Conservation (phyloP, 23 red algal species). For the Chondrus crispus region DNA sequence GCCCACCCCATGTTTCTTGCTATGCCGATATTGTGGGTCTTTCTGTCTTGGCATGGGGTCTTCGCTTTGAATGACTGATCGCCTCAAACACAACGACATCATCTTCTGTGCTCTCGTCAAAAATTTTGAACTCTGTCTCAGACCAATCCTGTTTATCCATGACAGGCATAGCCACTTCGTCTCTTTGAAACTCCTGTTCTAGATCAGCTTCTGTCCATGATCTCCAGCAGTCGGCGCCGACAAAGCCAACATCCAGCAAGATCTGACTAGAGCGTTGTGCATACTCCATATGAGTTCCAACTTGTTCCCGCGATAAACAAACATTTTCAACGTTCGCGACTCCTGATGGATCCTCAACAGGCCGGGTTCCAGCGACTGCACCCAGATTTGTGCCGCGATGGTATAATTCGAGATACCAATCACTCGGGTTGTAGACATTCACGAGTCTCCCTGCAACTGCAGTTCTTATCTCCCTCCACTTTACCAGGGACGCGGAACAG, state of each 20-base stretch:
- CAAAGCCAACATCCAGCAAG: constrained; percentile 45
- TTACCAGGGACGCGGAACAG: constrained; percentile 14
- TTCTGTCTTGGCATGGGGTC: too few relatives aligned
- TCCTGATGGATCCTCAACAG: constrained; percentile 24
- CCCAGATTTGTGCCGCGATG: constrained; percentile 56
- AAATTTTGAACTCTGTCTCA: background rate
- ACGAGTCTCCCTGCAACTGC: constrained; percentile 53
- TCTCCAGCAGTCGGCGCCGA: background rate
- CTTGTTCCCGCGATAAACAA: constrained; percentile 17
- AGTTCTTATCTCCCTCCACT: constrained; percentile 40
- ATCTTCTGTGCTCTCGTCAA: background rate
- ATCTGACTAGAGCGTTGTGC: constrained; percentile 42
- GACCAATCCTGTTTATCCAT: background rate
- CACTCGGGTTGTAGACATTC: constrained; percentile 58
- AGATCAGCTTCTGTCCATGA: constrained; percentile 10
- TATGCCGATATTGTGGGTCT: too few relatives aligned
- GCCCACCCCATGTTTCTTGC: too few relatives aligned
- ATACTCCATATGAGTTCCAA: constrained; percentile 56
- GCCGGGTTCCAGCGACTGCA: constrained; percentile 38
- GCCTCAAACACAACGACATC: background rate
- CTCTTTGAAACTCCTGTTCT: background rate
- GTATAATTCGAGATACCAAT: constrained; percentile 70
- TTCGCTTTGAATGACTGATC: too few relatives aligned
- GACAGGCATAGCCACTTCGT: background rate
- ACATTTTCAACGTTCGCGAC: constrained; percentile 50